Evolutionary conservation across 805 yeast genomes (phyloP), one percentile per base, ranked within the genome.

Genomic region (Hanseniaspora singularis): DNA sequence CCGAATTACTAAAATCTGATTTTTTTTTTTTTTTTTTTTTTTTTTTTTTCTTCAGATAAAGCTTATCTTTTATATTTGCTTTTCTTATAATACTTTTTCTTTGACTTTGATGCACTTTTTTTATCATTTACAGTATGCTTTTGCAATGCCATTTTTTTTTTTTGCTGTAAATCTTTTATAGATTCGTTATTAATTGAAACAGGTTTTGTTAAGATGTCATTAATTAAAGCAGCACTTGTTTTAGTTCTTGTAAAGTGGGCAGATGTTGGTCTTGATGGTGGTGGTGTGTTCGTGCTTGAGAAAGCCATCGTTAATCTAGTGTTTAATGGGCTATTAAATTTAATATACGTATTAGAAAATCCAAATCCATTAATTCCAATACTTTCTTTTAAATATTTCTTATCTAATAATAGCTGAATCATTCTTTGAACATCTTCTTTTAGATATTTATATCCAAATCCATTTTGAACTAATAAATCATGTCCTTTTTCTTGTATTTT

Each of bases 381-480:
- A 55, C 78, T 81, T 58, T 88, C 96, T 49, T 70, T 70, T 30
- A 92, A 60, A 12, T 78, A 70, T 20, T 75, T 73, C 49, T 77
- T 76, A 10, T 82, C 73, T 23, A 85, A 71, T 50, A 92, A 64
- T 53, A 80, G 80, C 59, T 85, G 87, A 52, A 88, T 81, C 6
- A 92, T 74, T 51, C 97, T 68, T 61, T 88, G 95, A 26, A 84
- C 70, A 30, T 80, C 85, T 2, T 77, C 73, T 51, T 77, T 77
- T n/a, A 74, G 73, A 53, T 79, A 57, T 7, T 63, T 67, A 53
- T 71, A 74, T 4, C 95, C 95, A 23, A 64, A 64, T 1, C 96
- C 95, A 58, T 82, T 87, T 38, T 64, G 72, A n/a, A 71, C 70
- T 37, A 70, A 68, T 16, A 55, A 55, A 55, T 81, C 76, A 55